Evolutionary conservation across 371 early-diverging fungal genomes (phyloP), one percentile per base, ranked within the genome.

Genomic region (Umbelopsis sp.): DNA sequence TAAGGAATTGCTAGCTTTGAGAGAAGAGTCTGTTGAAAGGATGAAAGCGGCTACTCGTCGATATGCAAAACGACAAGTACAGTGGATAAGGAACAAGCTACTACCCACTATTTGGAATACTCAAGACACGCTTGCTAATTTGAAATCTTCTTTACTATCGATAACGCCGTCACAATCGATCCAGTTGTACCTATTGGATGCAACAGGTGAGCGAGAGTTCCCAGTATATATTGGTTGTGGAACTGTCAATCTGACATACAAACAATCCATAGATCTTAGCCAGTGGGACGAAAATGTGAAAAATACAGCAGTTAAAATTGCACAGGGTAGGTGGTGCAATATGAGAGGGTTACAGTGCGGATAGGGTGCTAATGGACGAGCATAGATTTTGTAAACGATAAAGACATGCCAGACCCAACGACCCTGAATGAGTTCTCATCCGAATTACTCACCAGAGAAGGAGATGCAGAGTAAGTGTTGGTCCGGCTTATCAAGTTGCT

Each of bases 11-110:
- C 79, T 80, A 14, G 70, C 73, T 4, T 80, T 91, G 41, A 80
- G 82, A 29, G 14, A 52, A 6, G 80, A 85, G 44, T 87, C 90
- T 46, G 78, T 93, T 35, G 93, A 93, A 52, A 77, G 78, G 1
- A 96, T 98, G 97, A 97, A 96, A 72, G 73, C 78, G 0, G 90
- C 87, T 4, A 98, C 96, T 14, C 75, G 96, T 51, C 86, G 92
- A 65, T 98, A 98, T 76, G 96, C 98, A 14, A 89, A 93, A 70
- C 79, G 89, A 22, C 98, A 98, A 74, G 87, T 94, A 0, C 78
- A 86, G 14, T 98, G 97, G 97, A 94, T 98, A 25, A 85, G 87
- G 50, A 96, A 96, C 74, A 94, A 94, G 53, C 76, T 96, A 18
- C 64, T 94, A 37, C 92, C 91, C 32, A 69, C 82, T 72, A 65